Evolutionary conservation across 1,139 yeast species (phyloP).

Genomic region (Yamadazyma friedrichii): DNA sequence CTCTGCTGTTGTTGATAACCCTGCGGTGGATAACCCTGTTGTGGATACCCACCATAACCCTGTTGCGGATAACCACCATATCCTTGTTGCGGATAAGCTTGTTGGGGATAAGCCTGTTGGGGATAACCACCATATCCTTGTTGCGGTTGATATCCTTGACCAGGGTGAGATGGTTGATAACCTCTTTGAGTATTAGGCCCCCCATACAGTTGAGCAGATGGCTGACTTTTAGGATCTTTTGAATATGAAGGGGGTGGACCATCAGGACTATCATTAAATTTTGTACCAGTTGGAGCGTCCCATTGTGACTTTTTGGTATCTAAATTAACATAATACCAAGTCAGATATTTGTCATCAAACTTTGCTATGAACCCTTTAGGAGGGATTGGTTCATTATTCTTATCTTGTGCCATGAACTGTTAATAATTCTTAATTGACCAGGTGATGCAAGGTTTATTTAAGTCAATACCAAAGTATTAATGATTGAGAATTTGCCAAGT

Average conservation of each 20-base stretch:
- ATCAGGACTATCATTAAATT: conserved; percentile 28
- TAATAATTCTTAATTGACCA: neutral
- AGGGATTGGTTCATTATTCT: conserved; percentile 48
- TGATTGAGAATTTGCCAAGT: neutral
- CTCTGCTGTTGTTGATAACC: conserved; percentile 18
- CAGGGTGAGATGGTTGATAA: too few relatives aligned
- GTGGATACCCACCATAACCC: conserved; percentile 23
- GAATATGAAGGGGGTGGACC: conserved; percentile 38
- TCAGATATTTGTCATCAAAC: conserved; percentile 76
- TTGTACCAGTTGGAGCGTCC: conserved; percentile 77
- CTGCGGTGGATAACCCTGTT: conserved; percentile 22
- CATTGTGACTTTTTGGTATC: conserved; percentile 80
- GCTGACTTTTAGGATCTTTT: neutral
- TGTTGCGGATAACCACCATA: conserved; percentile 15
- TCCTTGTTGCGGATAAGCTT: conserved; percentile 19
- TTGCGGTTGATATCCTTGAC: conserved; percentile 3
- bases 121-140: conserved; percentile 8
- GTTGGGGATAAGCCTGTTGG: conserved; percentile 15
- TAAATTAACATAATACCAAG: conserved; percentile 75
- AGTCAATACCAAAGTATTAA: neutral
- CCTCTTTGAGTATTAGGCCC: conserved; percentile 2
- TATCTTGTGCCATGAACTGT: conserved; percentile 17
- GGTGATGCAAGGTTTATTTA: neutral
- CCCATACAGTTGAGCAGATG: neutral
- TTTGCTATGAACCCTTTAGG: conserved; percentile 88